phyloP scores from a whole-genome alignment of 768 basidiomycete species.

The Obba rivulosa region DNA sequence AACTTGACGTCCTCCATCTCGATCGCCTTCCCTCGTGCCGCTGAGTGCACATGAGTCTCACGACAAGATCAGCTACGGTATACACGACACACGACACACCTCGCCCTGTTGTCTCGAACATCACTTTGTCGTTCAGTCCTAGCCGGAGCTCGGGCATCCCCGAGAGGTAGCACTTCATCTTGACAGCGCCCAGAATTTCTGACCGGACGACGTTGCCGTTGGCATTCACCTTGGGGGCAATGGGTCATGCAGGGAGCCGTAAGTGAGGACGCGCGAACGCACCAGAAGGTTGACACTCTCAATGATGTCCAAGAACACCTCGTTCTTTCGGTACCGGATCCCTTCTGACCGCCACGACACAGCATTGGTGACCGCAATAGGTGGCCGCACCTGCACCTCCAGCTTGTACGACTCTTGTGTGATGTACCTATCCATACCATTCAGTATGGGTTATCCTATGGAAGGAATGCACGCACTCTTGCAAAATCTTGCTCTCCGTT shows the following conservation, averaged over 20 bases:
- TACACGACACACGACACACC: constrained; percentile 46
- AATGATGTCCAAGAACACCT: constrained; percentile 97
- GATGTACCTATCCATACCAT: constrained; percentile 63
- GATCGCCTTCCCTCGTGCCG: constrained; percentile 93
- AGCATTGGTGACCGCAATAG: constrained; percentile 96
- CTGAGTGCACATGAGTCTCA: constrained; percentile 30
- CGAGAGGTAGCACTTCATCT: constrained; percentile 99
- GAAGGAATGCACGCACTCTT: constrained; percentile 58
- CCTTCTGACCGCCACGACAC: constrained; percentile 99
- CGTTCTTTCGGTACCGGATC: constrained; percentile 96
- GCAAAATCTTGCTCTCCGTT: constrained; percentile 97
- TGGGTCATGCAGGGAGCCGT: background rate
- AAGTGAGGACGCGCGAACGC: constrained; percentile 24
- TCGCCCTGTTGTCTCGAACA: constrained; percentile 97
- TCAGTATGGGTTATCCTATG: background rate
- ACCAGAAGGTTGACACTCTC: constrained; percentile 96
- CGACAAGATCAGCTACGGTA: background rate
- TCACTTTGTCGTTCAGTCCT: constrained; percentile 98
- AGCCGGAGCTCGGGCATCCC: constrained; percentile 99
- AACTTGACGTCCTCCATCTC: constrained; percentile 99
- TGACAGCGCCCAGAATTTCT: constrained; percentile 96
- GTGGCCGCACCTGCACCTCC: constrained; percentile 87
- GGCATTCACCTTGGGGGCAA: constrained; percentile 72
- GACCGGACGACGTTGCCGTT: constrained; percentile 96
- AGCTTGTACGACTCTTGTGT: constrained; percentile 98